These are phyloP conservation scores for Pleurotus citrinopileatus DNA, from an alignment of 768 basidiomycete species.

Conservation along the genomic window DNA sequence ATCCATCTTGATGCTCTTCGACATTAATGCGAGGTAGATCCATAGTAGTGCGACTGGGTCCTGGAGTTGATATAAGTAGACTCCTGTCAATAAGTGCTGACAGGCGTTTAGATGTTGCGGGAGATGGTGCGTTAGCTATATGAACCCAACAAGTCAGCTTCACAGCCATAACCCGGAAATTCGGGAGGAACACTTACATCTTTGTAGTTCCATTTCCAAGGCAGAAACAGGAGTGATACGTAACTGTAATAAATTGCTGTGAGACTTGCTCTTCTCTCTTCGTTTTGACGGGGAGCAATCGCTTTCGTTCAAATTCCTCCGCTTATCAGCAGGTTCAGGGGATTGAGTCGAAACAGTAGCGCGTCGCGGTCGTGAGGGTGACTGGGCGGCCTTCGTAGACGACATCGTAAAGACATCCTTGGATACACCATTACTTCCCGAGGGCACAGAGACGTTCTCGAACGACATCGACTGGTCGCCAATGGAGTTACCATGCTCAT, in stretches of 20 bases:
- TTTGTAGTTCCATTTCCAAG: constrained; percentile 63
- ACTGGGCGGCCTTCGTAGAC: constrained; percentile 23
- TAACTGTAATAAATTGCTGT: constrained; percentile 57
- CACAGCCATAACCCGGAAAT: background rate
- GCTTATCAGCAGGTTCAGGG: constrained; percentile 38
- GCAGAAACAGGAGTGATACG: constrained; percentile 67
- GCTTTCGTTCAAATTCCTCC: background rate
- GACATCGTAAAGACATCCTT: constrained; percentile 23
- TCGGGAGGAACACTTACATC: constrained; percentile 40
- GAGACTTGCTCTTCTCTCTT: constrained; percentile 64
- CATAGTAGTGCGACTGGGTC: constrained; percentile 37
- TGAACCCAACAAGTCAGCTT: constrained; percentile 6
- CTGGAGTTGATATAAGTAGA: constrained; percentile 59
- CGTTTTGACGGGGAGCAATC: constrained; percentile 55
- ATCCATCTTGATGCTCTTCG: constrained; percentile 25
- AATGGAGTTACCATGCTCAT: constrained; percentile 38
- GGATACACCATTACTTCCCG: constrained; percentile 16
- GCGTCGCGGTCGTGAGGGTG: constrained; percentile 46
- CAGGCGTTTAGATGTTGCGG: constrained; percentile 49
- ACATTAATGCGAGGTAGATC: constrained; percentile 26
- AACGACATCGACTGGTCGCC: constrained; percentile 33
- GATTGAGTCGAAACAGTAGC: constrained; percentile 71
- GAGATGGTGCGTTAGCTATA: constrained; percentile 30
- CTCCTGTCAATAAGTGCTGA: constrained; percentile 68
- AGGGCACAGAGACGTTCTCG: constrained; percentile 14